Evolutionary conservation across 2,329 filamentous ascomycete genomes (phyloP), one percentile per base, ranked within the genome.

Genomic region (Pseudopyrenochaeta lycopersici): DNA sequence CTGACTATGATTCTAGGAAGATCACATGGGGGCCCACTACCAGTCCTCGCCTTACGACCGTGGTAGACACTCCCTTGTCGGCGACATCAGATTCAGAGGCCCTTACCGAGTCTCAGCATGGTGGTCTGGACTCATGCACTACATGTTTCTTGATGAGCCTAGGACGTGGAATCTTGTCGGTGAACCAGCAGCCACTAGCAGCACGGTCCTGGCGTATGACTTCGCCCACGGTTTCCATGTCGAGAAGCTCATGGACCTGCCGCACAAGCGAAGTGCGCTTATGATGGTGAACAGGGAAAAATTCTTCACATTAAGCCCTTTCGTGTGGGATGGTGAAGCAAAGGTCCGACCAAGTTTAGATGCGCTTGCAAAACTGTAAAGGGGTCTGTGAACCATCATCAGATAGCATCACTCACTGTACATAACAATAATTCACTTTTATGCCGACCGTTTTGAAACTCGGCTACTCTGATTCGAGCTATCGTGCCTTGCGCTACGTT

Each of bases 111-210:
- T 85, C 18, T 83, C 81, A 41, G 83, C 82, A 3, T 86, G 84
- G 84, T 86, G 82, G 73, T 82, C 81, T 10, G 81, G 80, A 57
- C 77, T 81, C 50, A 85, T 86, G 60, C 84, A 86, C 63, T 86
- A 85, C 70, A 80, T 82, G 64, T 86, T 86, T 72, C 75, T 86
- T 6, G 84, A 86, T 56, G 84, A 86, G 53, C 81, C 82, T 20
- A 80, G 84, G 5, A 86, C 84, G 0, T 78, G 72, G 58, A 79
- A 78, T 49, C 77, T 84, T 5, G 83, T 86, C 1, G 88, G 88
- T 56, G 90, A 94, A 78, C 90, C 90, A 30, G 89, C 89, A 71
- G 86, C 84, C 53, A 89, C 86, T 4, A 90, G 89, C 65, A 83
- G 80, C 23, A 89, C 86, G 0, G 87, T 92, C 12, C 79, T 92